Evolutionary conservation across 2,329 filamentous ascomycete species (phyloP).

Genomic region (Zasmidium cellare): DNA sequence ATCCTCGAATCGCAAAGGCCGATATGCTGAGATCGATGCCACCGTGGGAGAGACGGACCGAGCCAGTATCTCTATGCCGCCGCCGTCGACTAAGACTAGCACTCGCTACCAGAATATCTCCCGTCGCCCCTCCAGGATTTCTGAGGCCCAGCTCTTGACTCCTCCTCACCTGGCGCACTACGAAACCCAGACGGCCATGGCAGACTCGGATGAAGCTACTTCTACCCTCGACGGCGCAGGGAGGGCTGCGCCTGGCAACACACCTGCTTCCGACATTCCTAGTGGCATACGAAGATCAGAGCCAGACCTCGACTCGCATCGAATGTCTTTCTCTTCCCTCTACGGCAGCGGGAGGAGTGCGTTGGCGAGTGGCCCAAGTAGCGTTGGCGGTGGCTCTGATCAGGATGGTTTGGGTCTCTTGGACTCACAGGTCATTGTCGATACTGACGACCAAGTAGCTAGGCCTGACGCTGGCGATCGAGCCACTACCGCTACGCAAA

Average conservation of each 20-base stretch:
- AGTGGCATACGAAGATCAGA: conserved; percentile 27
- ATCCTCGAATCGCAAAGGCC: conserved; percentile 52
- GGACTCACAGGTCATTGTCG: conserved; percentile 14
- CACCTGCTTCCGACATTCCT: conserved; percentile 19
- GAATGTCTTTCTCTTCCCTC: conserved; percentile 71
- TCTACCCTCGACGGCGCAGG: conserved; percentile 15
- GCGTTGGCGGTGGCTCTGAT: conserved; percentile 46
- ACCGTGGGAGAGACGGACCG: conserved; percentile 59
- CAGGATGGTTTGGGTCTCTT: conserved; percentile 38
- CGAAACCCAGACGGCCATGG: conserved; percentile 9
- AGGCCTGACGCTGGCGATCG: conserved; percentile 17
- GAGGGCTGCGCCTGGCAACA: conserved; percentile 1
- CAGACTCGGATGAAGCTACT: conserved; percentile 15
- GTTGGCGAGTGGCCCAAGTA: conserved; percentile 48
- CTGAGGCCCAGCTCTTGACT: background rate
- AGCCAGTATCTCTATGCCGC: conserved; percentile 65
- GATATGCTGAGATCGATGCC: conserved; percentile 61
- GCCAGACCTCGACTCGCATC: conserved; percentile 54
- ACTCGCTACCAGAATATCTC: conserved; percentile 25
- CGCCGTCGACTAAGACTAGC: conserved; percentile 37
- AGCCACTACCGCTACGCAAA: conserved; percentile 45
- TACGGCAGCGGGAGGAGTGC: conserved; percentile 64
- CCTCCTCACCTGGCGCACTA: background rate
- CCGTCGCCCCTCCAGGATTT: conserved; percentile 19
- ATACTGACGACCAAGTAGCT: conserved; percentile 14